phyloP scores from a whole-genome alignment of 768 basidiomycete genomes.

The Tylopilus sp. region DNA sequence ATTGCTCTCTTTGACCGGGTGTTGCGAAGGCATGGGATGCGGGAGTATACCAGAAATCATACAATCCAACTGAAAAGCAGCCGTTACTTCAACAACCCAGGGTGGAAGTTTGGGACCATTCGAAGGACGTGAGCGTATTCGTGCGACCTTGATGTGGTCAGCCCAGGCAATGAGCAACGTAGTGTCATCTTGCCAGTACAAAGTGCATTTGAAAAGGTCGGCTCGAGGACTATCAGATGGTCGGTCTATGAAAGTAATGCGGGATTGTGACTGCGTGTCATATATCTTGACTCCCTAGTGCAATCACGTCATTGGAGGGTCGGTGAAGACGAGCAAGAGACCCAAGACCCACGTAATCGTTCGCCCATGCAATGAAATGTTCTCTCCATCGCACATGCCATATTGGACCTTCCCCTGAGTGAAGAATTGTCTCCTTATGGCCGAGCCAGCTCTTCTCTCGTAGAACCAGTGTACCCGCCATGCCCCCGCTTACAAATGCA shows the following conservation, averaged over 20 bases:
- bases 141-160: slow-evolving; percentile 86
- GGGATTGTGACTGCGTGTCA: slow-evolving; percentile 71
- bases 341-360: slow-evolving; percentile 64
- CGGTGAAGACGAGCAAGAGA: not conserved
- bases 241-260: slow-evolving; percentile 84
- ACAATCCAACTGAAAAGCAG: slow-evolving; percentile 89
- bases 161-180: slow-evolving; percentile 94
- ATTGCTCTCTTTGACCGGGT: slow-evolving; percentile 14
- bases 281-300: slow-evolving; percentile 89
- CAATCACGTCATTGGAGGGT: not conserved
- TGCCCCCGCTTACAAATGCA: slow-evolving; percentile 86
- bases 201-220: slow-evolving; percentile 90
- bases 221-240: slow-evolving; percentile 81
- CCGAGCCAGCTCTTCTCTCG: slow-evolving; percentile 97
- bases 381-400: slow-evolving; percentile 90
- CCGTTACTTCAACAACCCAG: slow-evolving; percentile 81
- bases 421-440: slow-evolving; percentile 82
- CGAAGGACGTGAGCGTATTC: slow-evolving; percentile 62
- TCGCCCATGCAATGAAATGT: slow-evolving; percentile 92
- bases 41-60: slow-evolving; percentile 92
- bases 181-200: slow-evolving; percentile 90
- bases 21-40: slow-evolving; percentile 48
- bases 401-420: slow-evolving; percentile 88
- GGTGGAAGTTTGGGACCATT: slow-evolving; percentile 50
- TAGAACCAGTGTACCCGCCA: slow-evolving; percentile 82